Percentiles rank a stretch among this genome's conserved stretches.
phyloP scores from a whole-genome alignment of 345 rosid genomes.

The Citrus cavaleriei region DNA sequence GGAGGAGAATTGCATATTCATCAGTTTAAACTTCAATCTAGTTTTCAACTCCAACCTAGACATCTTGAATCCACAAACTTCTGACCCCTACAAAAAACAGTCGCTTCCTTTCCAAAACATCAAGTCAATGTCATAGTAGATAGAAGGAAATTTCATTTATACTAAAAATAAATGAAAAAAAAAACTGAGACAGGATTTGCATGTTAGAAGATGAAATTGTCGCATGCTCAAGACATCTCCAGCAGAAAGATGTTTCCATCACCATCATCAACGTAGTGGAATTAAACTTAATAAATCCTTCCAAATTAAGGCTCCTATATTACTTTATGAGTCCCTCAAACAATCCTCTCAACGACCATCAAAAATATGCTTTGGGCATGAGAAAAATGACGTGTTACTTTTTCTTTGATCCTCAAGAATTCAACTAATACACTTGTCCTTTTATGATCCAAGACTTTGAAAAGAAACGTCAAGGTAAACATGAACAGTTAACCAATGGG shows the following conservation, averaged over 20 bases:
- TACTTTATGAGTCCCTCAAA: neutral
- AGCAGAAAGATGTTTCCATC: neutral
- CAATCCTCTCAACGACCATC: neutral
- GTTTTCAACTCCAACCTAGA: neutral
- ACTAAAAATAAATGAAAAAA: no score
- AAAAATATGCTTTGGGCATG: neutral
- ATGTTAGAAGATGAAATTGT: neutral
- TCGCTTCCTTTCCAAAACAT: neutral
- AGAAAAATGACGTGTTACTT: neutral
- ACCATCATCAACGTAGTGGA: neutral
- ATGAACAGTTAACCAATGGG: neutral
- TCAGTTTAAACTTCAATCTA: slow-evolving; percentile 13
- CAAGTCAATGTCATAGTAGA: neutral
- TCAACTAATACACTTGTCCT: neutral
- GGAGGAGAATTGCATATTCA: slow-evolving; percentile 16
- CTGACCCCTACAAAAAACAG: neutral
- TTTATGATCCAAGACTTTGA: neutral
- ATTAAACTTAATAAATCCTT: neutral
- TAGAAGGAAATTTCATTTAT: neutral
- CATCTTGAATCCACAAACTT: neutral
- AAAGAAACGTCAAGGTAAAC: neutral
- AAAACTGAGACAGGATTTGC: neutral
- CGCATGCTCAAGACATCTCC: neutral
- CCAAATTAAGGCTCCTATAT: neutral
- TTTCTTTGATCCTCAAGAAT: neutral